These are phyloP conservation scores for Trypanosoma vivax DNA, from an alignment of 208 protist genomes.

Conservation along the genomic window DNA sequence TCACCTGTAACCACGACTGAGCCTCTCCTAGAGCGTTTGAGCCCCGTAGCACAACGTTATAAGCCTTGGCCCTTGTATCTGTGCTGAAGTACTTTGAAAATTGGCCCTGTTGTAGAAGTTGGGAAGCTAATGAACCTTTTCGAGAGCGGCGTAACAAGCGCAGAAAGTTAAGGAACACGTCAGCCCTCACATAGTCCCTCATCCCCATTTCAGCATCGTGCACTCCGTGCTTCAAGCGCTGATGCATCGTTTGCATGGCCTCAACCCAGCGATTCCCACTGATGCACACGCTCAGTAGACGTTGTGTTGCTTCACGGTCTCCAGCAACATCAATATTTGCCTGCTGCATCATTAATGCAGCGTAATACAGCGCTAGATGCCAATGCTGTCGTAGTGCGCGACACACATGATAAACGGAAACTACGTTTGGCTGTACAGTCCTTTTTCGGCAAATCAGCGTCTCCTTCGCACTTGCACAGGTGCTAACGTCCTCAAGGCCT, in stretches of 20 bases:
- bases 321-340: constrained; percentile 19
- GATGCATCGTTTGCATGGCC: constrained; percentile 28
- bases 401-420: constrained; percentile 60
- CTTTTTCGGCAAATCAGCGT: neutral
- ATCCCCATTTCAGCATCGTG: neutral
- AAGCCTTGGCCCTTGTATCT: constrained; percentile 14
- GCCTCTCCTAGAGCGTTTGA: constrained; percentile 7
- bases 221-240: neutral
- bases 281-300: constrained; percentile 31
- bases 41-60: constrained; percentile 16
- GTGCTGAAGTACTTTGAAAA: constrained; percentile 17
- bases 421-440: constrained; percentile 31
- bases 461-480: neutral
- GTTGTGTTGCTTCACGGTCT: constrained; percentile 18
- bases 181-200: neutral
- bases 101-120: constrained; percentile 7
- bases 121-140: constrained; percentile 10
- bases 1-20: constrained; percentile 9
- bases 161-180: constrained; percentile 14
- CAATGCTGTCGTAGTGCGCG: constrained; percentile 22
- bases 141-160: constrained; percentile 10
- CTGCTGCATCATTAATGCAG: constrained; percentile 20
- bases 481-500: neutral
- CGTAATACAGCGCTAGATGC: constrained; percentile 26
- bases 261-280: constrained; percentile 40